Conservation (phyloP, 371 early-diverging fungal genomes). For the Mortierella sp. region DNA sequence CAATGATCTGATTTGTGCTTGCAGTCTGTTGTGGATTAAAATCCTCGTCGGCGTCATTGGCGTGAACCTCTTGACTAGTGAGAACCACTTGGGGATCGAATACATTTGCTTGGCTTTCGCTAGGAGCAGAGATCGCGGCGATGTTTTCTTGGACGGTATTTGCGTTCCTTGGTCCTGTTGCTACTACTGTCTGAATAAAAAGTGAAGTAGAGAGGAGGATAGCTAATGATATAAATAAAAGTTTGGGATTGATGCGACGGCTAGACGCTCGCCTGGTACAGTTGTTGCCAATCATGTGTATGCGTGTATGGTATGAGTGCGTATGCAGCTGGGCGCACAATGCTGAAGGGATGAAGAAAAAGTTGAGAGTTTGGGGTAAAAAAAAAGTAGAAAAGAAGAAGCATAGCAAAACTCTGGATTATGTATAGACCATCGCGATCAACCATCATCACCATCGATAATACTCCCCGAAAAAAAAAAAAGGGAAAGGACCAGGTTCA, state of each 20-base stretch:
- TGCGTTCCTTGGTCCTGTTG: background rate
- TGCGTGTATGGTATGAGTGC: background rate
- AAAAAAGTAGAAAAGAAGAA: background rate
- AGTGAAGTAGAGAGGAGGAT: constrained; percentile 1
- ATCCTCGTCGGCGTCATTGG: background rate
- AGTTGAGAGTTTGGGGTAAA: background rate
- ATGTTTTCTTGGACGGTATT: background rate
- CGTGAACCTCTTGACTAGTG: background rate
- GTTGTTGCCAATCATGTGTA: background rate
- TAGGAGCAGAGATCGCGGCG: background rate
- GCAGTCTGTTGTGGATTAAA: constrained; percentile 33
- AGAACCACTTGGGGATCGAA: background rate
- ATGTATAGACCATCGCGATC: background rate
- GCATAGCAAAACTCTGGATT: background rate
- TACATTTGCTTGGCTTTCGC: background rate
- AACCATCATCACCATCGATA: background rate
- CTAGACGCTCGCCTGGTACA: background rate
- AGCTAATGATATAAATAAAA: background rate
- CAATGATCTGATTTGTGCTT: constrained; percentile 20
- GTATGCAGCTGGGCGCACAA: background rate
- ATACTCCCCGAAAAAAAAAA: background rate
- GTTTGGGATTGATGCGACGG: background rate
- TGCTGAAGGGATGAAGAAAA: background rate
- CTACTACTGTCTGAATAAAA: constrained; percentile 1
- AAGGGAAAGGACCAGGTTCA: background rate